These are phyloP conservation scores for Pseudogymnoascus verrucosus DNA, from an alignment of 2,329 filamentous ascomycete genomes.

Conservation along the genomic window DNA sequence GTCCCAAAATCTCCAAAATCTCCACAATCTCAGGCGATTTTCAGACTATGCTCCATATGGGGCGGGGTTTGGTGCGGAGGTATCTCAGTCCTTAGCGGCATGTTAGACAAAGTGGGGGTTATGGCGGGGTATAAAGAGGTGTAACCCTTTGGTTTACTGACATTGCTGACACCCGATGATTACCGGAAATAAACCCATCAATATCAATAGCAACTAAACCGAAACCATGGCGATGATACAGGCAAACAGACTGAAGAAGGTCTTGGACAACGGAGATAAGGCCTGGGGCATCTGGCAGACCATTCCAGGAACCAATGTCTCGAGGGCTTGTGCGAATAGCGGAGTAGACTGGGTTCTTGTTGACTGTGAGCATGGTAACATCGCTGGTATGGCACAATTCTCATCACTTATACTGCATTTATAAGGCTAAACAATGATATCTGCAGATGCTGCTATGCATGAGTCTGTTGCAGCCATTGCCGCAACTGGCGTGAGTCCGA, in stretches of 20 bases:
- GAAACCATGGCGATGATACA: constrained; percentile 31
- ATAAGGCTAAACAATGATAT: constrained; percentile 5
- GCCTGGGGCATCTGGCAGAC: constrained; percentile 55
- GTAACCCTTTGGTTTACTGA: not conserved
- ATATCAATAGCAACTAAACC: not conserved
- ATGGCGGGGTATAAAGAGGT: constrained; percentile 7
- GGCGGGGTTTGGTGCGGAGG: constrained; percentile 2
- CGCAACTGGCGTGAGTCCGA: constrained; percentile 44
- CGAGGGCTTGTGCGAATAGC: constrained; percentile 50
- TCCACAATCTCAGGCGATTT: not conserved
- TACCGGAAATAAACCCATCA: not conserved
- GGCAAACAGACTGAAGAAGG: constrained; percentile 41
- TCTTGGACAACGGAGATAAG: constrained; percentile 38
- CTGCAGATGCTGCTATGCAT: constrained; percentile 46
- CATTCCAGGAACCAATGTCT: constrained; percentile 52
- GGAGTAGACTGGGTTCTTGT: constrained; percentile 61
- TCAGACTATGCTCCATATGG: not conserved
- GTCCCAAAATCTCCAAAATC: not conserved
- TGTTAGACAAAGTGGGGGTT: not conserved
- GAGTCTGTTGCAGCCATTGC: constrained; percentile 50
- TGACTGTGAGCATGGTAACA: constrained; percentile 50
- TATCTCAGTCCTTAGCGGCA: not conserved
- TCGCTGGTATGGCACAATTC: constrained; percentile 35
- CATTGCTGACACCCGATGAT: not conserved
- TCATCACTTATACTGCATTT: not conserved